phyloP scores from a whole-genome alignment of 371 early-diverging fungal species.

The Syncephalastrum racemosum region DNA sequence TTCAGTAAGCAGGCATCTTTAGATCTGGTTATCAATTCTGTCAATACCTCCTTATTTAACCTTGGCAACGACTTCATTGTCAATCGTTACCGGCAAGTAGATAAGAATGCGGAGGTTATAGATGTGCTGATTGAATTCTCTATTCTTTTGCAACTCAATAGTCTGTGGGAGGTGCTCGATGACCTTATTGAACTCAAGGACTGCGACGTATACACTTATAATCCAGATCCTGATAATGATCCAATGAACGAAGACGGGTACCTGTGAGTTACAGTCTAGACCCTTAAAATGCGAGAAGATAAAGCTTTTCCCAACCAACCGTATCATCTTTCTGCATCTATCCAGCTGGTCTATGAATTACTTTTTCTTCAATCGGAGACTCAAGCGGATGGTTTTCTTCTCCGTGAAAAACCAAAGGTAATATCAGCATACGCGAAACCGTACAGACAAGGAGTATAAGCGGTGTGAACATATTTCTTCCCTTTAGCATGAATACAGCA shows the following conservation, averaged over 20 bases:
- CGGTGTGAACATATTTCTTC: neutral
- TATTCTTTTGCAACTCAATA: neutral
- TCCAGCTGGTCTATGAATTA: conserved; percentile 90
- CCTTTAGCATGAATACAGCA: conserved; percentile 37
- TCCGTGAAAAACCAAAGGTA: conserved; percentile 85
- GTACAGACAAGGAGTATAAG: neutral
- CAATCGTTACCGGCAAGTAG: conserved; percentile 39
- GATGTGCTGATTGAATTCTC: neutral
- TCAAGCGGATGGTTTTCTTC: conserved; percentile 90
- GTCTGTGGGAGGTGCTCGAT: conserved; percentile 85
- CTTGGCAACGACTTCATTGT: conserved; percentile 69
- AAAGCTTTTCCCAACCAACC: neutral
- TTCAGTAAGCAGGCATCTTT: conserved; percentile 77
- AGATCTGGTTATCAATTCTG: conserved; percentile 73
- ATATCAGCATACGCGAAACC: neutral
- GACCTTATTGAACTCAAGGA: conserved; percentile 76
- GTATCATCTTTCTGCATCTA: conserved; percentile 1
- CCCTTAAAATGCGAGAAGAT: neutral
- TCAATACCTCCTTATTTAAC: conserved; percentile 85
- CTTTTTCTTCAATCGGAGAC: conserved; percentile 89
- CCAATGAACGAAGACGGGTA: conserved; percentile 83
- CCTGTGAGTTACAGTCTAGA: conserved; percentile 28
- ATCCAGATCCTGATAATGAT: conserved; percentile 83
- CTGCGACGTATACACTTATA: conserved; percentile 86
- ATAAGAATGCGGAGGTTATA: neutral